Conservation (phyloP, 768 basidiomycete species). For the Leccinum pellstonianum region DNA sequence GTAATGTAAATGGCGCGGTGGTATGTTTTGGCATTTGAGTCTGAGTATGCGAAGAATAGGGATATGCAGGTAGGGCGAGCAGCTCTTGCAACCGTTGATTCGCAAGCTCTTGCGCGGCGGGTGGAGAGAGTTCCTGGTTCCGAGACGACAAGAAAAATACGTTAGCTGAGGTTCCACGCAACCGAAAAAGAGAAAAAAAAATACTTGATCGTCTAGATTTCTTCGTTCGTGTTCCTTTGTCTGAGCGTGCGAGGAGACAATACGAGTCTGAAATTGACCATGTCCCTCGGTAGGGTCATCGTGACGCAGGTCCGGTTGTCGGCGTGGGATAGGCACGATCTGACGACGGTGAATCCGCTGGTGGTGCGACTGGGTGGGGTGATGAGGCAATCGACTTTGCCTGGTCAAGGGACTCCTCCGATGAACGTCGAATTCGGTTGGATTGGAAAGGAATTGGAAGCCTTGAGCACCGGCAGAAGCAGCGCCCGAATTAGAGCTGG, state of each 20-base stretch:
- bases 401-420: background rate
- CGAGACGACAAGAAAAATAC: background rate
- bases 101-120: conserved; percentile 11
- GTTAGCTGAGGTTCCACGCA: background rate
- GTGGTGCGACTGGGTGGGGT: background rate
- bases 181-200: background rate
- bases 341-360: conserved; percentile 11
- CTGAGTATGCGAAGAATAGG: background rate
- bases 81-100: conserved; percentile 27
- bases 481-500: background rate
- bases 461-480: background rate
- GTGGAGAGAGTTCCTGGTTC: conserved; percentile 1
- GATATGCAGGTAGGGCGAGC: conserved; percentile 14
- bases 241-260: background rate
- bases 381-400: background rate
- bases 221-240: conserved; percentile 5
- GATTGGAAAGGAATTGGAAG: conserved; percentile 2
- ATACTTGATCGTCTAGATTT: conserved; percentile 9
- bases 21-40: conserved; percentile 1
- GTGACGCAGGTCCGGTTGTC: background rate
- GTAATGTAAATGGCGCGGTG: background rate
- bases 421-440: background rate
- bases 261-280: background rate
- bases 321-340: conserved; percentile 12
- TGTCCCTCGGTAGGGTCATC: background rate